Percentiles rank a stretch among this genome's conserved stretches.
Evolutionary conservation across 2,329 filamentous ascomycete species (phyloP).

Genomic region (Diaporthe batatas): DNA sequence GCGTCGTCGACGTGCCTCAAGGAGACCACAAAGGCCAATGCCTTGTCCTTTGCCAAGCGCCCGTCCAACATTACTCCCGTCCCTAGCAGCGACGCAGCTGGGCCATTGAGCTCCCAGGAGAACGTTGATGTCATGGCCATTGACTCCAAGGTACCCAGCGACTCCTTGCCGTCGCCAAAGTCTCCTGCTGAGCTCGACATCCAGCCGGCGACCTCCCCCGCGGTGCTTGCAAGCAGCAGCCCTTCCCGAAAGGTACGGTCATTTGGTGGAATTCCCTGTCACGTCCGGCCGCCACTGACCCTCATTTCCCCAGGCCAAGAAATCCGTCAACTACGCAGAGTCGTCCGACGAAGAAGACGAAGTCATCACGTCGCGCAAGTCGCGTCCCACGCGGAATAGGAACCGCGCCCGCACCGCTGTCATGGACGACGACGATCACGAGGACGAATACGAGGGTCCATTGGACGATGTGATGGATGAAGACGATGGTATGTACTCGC

Average conservation of each 20-base stretch:
- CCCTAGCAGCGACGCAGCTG: slow-evolving; percentile 82
- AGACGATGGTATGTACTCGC: slow-evolving; percentile 68
- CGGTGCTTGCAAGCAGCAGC: slow-evolving; percentile 70
- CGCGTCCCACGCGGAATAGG: slow-evolving; percentile 55
- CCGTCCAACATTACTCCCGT: slow-evolving; percentile 74
- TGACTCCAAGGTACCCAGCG: slow-evolving; percentile 64
- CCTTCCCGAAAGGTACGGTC: slow-evolving; percentile 81
- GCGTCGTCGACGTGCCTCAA: slow-evolving; percentile 57
- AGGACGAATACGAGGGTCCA: slow-evolving; percentile 75
- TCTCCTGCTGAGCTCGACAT: slow-evolving; percentile 57
- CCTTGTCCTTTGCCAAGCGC: slow-evolving; percentile 55
- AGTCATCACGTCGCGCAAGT: slow-evolving; percentile 67
- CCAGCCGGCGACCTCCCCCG: slow-evolving; percentile 54
- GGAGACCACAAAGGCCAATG: slow-evolving; percentile 60
- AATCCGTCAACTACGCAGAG: slow-evolving; percentile 83
- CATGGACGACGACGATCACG: slow-evolving; percentile 78
- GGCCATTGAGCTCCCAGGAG: slow-evolving; percentile 77
- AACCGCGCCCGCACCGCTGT: slow-evolving; percentile 68
- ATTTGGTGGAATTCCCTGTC: not conserved
- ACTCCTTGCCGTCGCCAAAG: slow-evolving; percentile 59
- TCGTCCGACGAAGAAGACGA: slow-evolving; percentile 86
- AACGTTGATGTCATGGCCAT: slow-evolving; percentile 63
- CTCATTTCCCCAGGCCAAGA: slow-evolving; percentile 59
- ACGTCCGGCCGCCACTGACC: not conserved
- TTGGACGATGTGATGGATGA: slow-evolving; percentile 70